Percentiles rank a stretch among this genome's conserved stretches.
phyloP scores from a whole-genome alignment of 2,329 filamentous ascomycete species.

The Lecanicillium sp. region DNA sequence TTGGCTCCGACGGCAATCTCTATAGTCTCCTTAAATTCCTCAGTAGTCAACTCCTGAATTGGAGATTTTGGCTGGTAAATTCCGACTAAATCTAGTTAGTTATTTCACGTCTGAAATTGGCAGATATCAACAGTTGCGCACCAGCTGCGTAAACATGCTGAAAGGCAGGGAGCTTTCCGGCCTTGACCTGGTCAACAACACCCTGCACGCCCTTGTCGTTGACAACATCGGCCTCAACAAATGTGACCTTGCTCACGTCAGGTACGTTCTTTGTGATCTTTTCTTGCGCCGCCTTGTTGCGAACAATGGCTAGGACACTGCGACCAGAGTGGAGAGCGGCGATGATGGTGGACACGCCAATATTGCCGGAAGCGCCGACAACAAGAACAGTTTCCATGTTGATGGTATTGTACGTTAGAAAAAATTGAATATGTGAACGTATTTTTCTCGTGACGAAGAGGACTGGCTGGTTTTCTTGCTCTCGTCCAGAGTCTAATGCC shows the following conservation, averaged over 20 bases:
- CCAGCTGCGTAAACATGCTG: conserved; percentile 27
- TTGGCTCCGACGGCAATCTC: conserved; percentile 19
- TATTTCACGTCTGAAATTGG: not conserved
- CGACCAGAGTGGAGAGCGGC: conserved; percentile 19
- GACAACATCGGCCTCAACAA: conserved; percentile 22
- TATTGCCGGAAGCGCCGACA: conserved; percentile 29
- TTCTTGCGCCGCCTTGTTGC: conserved; percentile 23
- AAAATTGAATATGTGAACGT: too few species aligned
- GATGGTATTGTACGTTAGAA: not conserved
- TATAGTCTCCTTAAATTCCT: conserved; percentile 15
- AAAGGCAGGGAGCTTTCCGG: conserved; percentile 25
- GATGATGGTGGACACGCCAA: conserved; percentile 24
- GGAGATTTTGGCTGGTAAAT: conserved; percentile 8
- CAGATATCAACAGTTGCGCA: conserved; percentile 10
- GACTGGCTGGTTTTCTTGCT: too few species aligned
- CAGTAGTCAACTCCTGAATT: conserved; percentile 14
- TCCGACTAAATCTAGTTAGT: not conserved
- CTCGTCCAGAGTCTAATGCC: too few species aligned
- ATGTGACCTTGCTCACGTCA: conserved; percentile 20
- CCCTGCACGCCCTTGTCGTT: conserved; percentile 20
- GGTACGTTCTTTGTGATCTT: conserved; percentile 24
- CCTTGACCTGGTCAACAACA: conserved; percentile 25
- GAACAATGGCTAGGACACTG: conserved; percentile 27
- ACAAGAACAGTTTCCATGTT: conserved; percentile 25
- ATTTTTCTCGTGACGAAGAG: too few species aligned